Evolutionary conservation across 495 filamentous ascomycete species (phyloP).

Genomic region (Tuber melanosporum): DNA sequence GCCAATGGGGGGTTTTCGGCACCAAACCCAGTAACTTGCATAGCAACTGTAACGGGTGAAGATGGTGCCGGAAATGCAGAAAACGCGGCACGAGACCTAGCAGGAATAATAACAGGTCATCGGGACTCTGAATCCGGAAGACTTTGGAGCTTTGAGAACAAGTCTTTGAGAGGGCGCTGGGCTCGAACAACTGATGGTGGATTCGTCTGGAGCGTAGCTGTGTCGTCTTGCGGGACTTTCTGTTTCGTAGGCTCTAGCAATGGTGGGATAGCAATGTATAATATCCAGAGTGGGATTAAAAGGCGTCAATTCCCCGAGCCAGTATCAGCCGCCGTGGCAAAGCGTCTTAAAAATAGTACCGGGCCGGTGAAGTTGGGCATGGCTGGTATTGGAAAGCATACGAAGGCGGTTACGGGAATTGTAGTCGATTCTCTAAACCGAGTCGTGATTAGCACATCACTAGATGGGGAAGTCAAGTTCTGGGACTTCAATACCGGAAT

Average conservation of each 20-base stretch:
- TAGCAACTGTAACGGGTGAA: constrained; percentile 82
- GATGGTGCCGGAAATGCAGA: constrained; percentile 62
- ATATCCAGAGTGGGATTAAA: constrained; percentile 85
- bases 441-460: constrained; percentile 70
- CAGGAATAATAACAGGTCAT: constrained; percentile 94
- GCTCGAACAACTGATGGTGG: constrained; percentile 79
- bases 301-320: constrained; percentile 76
- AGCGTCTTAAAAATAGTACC: constrained; percentile 46
- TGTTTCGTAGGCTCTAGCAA: constrained; percentile 78
- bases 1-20: constrained; percentile 62
- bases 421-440: constrained; percentile 78
- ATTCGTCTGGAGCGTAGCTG: constrained; percentile 77
- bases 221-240: constrained; percentile 90
- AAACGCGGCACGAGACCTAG: constrained; percentile 79
- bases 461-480: constrained; percentile 96
- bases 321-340: constrained; percentile 57
- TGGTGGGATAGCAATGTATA: constrained; percentile 86
- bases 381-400: constrained; percentile 59
- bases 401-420: constrained; percentile 73
- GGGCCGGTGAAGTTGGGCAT: constrained; percentile 42
- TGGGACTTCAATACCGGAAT: constrained; percentile 84
- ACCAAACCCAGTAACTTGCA: constrained; percentile 78
- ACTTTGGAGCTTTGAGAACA: constrained; percentile 91
- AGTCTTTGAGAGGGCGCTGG: constrained; percentile 88
- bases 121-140: constrained; percentile 73